Evolutionary conservation across 495 filamentous ascomycete genomes (phyloP), one percentile per base, ranked within the genome.

Genomic region (Penicillium daleae): DNA sequence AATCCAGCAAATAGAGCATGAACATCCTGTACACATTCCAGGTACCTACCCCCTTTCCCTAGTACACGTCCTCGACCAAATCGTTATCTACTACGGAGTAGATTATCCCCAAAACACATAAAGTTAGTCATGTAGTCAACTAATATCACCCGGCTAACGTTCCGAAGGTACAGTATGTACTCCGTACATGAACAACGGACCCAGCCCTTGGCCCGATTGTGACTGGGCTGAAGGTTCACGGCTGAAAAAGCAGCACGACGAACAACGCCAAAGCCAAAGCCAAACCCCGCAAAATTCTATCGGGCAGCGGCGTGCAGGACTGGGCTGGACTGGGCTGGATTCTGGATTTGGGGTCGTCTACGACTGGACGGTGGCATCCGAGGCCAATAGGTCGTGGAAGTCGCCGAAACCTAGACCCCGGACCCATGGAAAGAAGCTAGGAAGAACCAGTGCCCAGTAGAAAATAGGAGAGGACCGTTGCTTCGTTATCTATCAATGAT

Each of bases 211-310:
- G n/a, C 40, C 40, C 40, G 19, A 22, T 21, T n/a, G 40, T 21
- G 40, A n/a, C n/a, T n/a, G n/a, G n/a, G n/a, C n/a, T n/a, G n/a
- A n/a, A n/a, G n/a, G n/a, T n/a, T 21, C 40, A 31, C 22, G 40
- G 40, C 24, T 50, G 46, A 29, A 32, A 54, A 17, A n/a, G n/a
- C 29, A 54, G 32, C 17, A 21, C n/a, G 51, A 54, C 27, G 37
- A 56, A 24, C 21, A 35, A 3, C 13, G 22, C 13, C 21, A 26
- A 52, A 9, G n/a, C n/a, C 24, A 32, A 55, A 32, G 52, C 53
- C 57, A 39, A 60, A 64, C 62, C 62, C 62, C 62, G 62, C 62
- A 64, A 64, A 64, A 64, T 48, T 55, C 51, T 54, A 60, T 60
- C 51, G 50, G 42, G 22, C 44, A 35, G 49, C 26, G 19, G 49